Percentiles rank a stretch among this genome's conserved stretches.
Conservation (phyloP, 2,329 filamentous ascomycete species). For the Tolypocladium tundrense region DNA sequence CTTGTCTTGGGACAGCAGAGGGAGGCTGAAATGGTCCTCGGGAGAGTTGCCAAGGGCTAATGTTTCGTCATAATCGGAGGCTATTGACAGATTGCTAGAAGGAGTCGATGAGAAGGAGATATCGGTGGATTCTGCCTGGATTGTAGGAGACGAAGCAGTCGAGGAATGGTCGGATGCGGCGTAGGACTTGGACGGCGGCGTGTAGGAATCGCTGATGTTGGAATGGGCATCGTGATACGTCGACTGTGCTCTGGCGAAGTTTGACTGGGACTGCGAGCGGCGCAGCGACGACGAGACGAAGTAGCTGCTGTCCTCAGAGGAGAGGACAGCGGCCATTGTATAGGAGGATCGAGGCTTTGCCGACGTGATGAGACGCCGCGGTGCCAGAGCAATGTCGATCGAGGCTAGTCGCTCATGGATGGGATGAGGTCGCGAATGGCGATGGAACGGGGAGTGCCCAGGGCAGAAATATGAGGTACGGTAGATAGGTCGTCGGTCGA, state of each 20-base stretch:
- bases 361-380: constrained; percentile 4
- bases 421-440: not conserved
- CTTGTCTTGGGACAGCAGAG: constrained; percentile 34
- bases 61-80: constrained; percentile 42
- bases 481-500: not conserved
- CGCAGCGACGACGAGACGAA: constrained; percentile 44
- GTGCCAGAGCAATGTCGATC: not conserved
- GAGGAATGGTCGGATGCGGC: constrained; percentile 41
- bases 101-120: constrained; percentile 53
- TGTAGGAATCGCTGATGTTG: constrained; percentile 36
- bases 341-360: constrained; percentile 1
- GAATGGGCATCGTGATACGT: constrained; percentile 35
- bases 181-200: constrained; percentile 29
- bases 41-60: constrained; percentile 32
- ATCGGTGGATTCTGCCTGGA: constrained; percentile 41
- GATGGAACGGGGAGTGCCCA: not conserved
- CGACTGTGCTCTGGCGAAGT: constrained; percentile 35
- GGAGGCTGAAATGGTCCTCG: constrained; percentile 37
- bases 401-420: constrained; percentile 1
- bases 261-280: constrained; percentile 51
- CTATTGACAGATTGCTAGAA: constrained; percentile 52
- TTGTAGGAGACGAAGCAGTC: constrained; percentile 41
- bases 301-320: constrained; percentile 46
- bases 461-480: not conserved
- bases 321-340: constrained; percentile 46